Evolutionary conservation across 2,329 filamentous ascomycete species (phyloP), one percentile per base, ranked within the genome.

Genomic region (Pseudocercospora ulei): DNA sequence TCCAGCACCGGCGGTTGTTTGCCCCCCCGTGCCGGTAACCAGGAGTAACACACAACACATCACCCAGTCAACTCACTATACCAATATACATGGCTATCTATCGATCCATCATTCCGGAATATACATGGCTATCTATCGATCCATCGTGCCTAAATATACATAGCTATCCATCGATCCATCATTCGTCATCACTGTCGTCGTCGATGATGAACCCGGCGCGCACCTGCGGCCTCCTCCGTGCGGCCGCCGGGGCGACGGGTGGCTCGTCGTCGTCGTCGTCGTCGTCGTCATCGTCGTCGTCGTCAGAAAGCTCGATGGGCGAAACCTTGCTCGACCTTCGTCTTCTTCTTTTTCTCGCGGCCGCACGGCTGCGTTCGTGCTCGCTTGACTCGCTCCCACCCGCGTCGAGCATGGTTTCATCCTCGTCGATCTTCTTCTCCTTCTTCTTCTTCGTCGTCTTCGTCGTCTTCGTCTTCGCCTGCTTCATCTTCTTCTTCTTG

Each of bases 401-500:
- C 20, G 18, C 41, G 17, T 47, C 40, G 22, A 46, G 41, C 39
- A 48, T 42, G 11, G 44, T 37, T 23, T 50, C 44, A 24, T 53
- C 49, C 24, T 48, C 50, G 30, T 47, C 49, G 12, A 22, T 27
- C 2, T 11, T 18, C 17, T 29, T 31, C 20, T 24, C 30, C 35
- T 36, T 44, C 39, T 11, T 46, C 37, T 24, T 41, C 34, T 8
- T 45, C 39, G 22, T 29, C 39, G 20, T 18, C 13, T 26, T 26
- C n/a, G n/a, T 38, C 14, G 13, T 35, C 22, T 20, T 36, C 34
- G 18, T 40, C 23, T 38, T 43, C 35, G 20, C 45, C 16, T 47
- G 47, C 12, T 47, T 46, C 18, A 28, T 27, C 13, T 28, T 46
- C 20, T 48, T 39, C 19, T 46, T 48, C 29, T 48, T 43, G 25